Base-by-base conservation (phyloP, 2,329 filamentous ascomycete species). In the Xylaria sp. region DNA sequence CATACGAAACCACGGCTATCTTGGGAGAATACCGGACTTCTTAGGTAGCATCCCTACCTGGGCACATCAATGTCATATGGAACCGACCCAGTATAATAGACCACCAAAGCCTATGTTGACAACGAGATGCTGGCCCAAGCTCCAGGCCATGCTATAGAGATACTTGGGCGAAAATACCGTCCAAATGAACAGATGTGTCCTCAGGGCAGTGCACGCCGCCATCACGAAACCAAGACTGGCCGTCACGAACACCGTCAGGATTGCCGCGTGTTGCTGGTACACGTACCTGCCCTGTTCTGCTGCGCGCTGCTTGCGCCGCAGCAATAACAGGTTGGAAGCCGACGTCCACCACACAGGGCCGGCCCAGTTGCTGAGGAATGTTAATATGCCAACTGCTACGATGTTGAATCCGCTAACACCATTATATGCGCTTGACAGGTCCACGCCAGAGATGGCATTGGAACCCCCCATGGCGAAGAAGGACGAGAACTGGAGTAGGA, bases 141-240 rank as follows among this genome's bases (percentile, higher is more conserved):
- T 86, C 95, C 94, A 99, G 13, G 89, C 91, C 79, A 94, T 88
- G 60, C 86, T 90, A 71, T 96, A 99, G 62, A 99, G 75, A 71
- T 92, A 97, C 72, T 97, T 99, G 0, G 94, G 94, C 60, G 91
- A 96, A 72, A 99, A 99, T 9, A 99, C 94, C 0, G 93, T 97
- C 94, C 94, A 99, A 57, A 99, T 92, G 70, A 99, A 99, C 53
- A 99, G 72, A 78, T 99, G 94, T 24, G 90, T 91, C 62, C 93
- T 79, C 68, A 99, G 72, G 7, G 83, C 79, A 44, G 89, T 92
- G 71, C 94, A 99, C 16, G 93, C 92, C 13, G 82, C 84, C 93
- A 97, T 97, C 20, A 97, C 88, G 43, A 85, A 88, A 2, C 85
- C 73, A 48, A 90, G 73, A 59, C 85, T 85, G 1, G 78, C 76